These are phyloP conservation scores for Colletotrichum aenigma DNA, from an alignment of 2,329 filamentous ascomycete species.

Conservation along the genomic window DNA sequence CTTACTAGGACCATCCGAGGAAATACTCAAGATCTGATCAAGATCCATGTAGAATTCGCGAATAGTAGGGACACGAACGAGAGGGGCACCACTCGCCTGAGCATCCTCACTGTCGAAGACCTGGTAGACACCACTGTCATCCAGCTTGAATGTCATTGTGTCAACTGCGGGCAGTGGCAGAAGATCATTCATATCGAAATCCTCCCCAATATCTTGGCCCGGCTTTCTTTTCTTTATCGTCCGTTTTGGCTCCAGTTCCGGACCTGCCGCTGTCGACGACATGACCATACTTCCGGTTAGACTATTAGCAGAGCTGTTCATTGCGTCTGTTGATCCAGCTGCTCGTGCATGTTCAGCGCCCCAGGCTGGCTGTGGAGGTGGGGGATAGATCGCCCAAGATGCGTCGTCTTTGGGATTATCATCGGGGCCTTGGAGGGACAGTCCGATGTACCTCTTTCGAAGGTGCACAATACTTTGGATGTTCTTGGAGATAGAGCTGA, in stretches of 20 bases:
- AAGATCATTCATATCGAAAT: conserved; percentile 83
- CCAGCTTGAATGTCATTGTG: conserved; percentile 77
- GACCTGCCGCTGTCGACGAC: not conserved
- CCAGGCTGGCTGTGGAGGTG: conserved; percentile 92
- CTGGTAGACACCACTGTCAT: conserved; percentile 88
- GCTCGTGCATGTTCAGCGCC: conserved; percentile 26
- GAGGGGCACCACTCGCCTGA: conserved; percentile 67
- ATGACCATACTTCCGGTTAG: conserved; percentile 51
- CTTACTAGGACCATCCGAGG: conserved; percentile 93
- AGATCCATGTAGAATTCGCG: conserved; percentile 96
- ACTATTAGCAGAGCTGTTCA: conserved; percentile 45
- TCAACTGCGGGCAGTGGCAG: conserved; percentile 74
- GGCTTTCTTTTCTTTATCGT: conserved; percentile 75
- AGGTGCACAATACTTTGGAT: conserved; percentile 89
- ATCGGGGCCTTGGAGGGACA: conserved; percentile 80
- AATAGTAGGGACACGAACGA: conserved; percentile 86
- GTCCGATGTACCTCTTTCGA: conserved; percentile 83
- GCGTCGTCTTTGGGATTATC: conserved; percentile 90
- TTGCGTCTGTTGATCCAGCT: conserved; percentile 30
- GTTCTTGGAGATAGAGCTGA: conserved; percentile 86
- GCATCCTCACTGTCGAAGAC: conserved; percentile 77
- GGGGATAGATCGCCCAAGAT: conserved; percentile 87
- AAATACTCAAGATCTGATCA: conserved; percentile 84
- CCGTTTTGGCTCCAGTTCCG: conserved; percentile 44
- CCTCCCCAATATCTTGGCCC: conserved; percentile 88